These are phyloP conservation scores for Urostyla sp. DNA, from an alignment of 73 alveolate genomes.

Conservation along the genomic window DNA sequence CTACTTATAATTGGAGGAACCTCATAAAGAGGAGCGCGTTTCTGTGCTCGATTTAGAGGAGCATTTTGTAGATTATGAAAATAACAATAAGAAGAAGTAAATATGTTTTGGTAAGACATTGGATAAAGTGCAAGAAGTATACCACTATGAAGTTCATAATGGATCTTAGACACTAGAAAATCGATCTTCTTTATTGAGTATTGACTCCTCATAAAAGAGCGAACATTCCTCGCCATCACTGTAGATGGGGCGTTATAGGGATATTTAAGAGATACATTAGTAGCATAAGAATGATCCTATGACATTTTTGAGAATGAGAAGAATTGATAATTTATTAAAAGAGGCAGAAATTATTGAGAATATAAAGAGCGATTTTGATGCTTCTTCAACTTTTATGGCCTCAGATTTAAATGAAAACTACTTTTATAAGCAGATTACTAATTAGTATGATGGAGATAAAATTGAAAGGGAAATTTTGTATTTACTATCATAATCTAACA, in stretches of 20 bases:
- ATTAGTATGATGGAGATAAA: constrained; percentile 18
- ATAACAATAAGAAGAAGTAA: constrained; percentile 19
- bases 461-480: background rate
- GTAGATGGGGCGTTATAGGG: background rate
- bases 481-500: constrained; percentile 16
- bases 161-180: background rate
- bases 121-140: too few relatives aligned
- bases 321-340: constrained; percentile 17
- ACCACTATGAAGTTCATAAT: background rate
- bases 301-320: background rate
- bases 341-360: constrained; percentile 43
- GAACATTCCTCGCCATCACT: background rate
- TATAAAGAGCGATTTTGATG: constrained; percentile 2
- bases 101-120: background rate
- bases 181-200: background rate
- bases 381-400: background rate
- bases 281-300: constrained; percentile 1
- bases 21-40: background rate
- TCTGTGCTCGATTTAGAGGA: constrained; percentile 24
- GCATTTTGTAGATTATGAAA: constrained; percentile 31
- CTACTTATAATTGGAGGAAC: background rate
- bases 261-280: background rate
- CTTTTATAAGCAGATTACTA: background rate
- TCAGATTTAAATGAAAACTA: background rate
- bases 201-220: background rate